These are phyloP conservation scores for Fusarium sp. DNA, from an alignment of 2,329 filamentous ascomycete species.

Conservation along the genomic window DNA sequence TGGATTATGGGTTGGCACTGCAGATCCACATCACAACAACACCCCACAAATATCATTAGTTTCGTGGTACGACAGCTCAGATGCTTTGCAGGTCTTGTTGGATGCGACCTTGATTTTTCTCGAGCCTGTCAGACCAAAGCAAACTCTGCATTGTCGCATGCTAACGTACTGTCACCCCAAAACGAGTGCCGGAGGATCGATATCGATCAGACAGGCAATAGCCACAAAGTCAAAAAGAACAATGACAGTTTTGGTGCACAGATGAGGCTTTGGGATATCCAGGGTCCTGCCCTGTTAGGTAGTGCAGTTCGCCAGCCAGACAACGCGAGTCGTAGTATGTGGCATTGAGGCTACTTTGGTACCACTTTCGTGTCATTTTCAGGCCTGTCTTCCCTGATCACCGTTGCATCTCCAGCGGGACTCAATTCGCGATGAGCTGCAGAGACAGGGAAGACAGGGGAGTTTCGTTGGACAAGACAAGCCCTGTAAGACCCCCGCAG, in stretches of 20 bases:
- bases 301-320: conserved; percentile 17
- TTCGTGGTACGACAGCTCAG: conserved; percentile 30
- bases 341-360: conserved; percentile 14
- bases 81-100: conserved; percentile 28
- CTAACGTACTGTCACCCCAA: conserved; percentile 5
- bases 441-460: conserved; percentile 20
- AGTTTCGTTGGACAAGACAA: conserved; percentile 29
- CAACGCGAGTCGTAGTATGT: conserved; percentile 33
- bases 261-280: conserved; percentile 29
- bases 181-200: conserved; percentile 23
- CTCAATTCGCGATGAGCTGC: conserved; percentile 36
- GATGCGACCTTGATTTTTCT: conserved; percentile 21
- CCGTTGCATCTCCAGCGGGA: conserved; percentile 39
- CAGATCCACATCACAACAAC: conserved; percentile 27
- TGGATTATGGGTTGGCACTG: conserved; percentile 18
- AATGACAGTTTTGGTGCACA: conserved; percentile 5
- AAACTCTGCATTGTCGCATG: conserved; percentile 21
- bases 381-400: conserved; percentile 35
- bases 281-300: conserved; percentile 40
- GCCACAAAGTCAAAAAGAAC: conserved; percentile 31
- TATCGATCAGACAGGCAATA: conserved; percentile 5
- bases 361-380: conserved; percentile 35
- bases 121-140: conserved; percentile 10
- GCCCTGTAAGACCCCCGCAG: conserved; percentile 24
- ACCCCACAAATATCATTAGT: conserved; percentile 20